phyloP scores from a whole-genome alignment of 495 filamentous ascomycete species.

The Jackrogersella multiformis region DNA sequence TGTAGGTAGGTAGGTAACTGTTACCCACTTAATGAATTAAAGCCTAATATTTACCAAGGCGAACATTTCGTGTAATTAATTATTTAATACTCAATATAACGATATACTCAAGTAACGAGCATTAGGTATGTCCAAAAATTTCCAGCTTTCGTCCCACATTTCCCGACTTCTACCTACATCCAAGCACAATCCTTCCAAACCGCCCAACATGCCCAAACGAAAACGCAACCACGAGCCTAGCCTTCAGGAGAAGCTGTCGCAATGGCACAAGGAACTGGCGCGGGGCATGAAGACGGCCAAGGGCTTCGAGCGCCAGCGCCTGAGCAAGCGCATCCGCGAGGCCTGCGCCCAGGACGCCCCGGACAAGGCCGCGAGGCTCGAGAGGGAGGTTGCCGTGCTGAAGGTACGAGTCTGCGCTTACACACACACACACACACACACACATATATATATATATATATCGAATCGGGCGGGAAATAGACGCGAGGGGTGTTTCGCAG shows the following conservation, averaged over 20 bases:
- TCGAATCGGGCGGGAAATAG: too few species aligned
- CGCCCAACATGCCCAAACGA: slow-evolving; percentile 56
- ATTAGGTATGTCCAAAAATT: slow-evolving; percentile 8
- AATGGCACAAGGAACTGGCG: slow-evolving; percentile 67
- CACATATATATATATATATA: background rate
- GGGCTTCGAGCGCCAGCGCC: slow-evolving; percentile 89
- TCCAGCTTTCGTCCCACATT: too few species aligned
- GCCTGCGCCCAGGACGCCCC: slow-evolving; percentile 64
- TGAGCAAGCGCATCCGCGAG: slow-evolving; percentile 77
- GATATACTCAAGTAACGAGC: slow-evolving; percentile 8
- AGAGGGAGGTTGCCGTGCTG: slow-evolving; percentile 75
- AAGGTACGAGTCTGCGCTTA: slow-evolving; percentile 71
- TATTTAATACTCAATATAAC: background rate
- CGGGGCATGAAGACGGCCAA: slow-evolving; percentile 80
- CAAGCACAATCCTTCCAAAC: slow-evolving; percentile 3
- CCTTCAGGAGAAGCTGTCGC: slow-evolving; percentile 64
- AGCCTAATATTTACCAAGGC: too few species aligned
- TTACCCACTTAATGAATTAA: too few species aligned
- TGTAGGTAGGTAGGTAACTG: too few species aligned
- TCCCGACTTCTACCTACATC: too few species aligned
- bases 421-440: background rate
- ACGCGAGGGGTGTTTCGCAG: too few species aligned
- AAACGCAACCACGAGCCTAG: slow-evolving; percentile 53
- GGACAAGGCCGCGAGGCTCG: slow-evolving; percentile 64
- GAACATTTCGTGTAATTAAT: too few species aligned